These are phyloP conservation scores for Blastocladiella emersonii DNA, from an alignment of 371 early-diverging fungal genomes.

Conservation along the genomic window DNA sequence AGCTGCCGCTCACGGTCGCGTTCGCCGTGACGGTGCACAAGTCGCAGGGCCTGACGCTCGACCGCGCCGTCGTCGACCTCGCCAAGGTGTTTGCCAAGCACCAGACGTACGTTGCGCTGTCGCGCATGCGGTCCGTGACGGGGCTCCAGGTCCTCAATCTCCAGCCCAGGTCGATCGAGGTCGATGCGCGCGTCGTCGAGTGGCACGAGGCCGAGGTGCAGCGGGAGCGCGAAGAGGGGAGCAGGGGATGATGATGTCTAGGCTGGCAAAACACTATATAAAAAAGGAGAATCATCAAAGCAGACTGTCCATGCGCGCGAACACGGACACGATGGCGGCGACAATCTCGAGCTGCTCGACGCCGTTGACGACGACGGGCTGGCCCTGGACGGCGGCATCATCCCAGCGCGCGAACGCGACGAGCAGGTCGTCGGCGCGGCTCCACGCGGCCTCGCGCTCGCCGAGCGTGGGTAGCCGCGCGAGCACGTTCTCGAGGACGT, in stretches of 20 bases:
- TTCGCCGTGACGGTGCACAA: conserved; percentile 1
- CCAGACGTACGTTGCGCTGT: not conserved
- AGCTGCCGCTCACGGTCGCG: not conserved
- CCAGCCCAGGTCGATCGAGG: not conserved
- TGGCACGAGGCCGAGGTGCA: not conserved
- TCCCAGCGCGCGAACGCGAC: conserved; percentile 62
- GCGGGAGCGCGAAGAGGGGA: no score
- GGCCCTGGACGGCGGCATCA: conserved; percentile 29
- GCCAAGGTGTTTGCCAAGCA: not conserved
- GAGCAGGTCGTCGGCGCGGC: conserved; percentile 75
- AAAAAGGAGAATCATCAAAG: conserved; percentile 25
- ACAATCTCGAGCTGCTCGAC: conserved; percentile 48
- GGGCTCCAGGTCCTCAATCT: not conserved
- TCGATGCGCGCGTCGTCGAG: not conserved
- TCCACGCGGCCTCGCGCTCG: conserved; percentile 73
- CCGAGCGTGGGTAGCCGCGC: conserved; percentile 21
- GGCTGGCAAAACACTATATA: not conserved
- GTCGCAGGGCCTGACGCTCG: not conserved
- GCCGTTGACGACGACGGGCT: conserved; percentile 17
- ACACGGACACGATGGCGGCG: conserved; percentile 61
- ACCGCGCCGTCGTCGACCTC: not conserved
- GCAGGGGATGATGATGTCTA: not conserved
- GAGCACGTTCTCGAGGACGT: conserved; percentile 87
- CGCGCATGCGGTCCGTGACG: not conserved
- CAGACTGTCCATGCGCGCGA: conserved; percentile 78